Conservation (phyloP, 805 yeast species). For the Wickerhamiella parazyma region DNA sequence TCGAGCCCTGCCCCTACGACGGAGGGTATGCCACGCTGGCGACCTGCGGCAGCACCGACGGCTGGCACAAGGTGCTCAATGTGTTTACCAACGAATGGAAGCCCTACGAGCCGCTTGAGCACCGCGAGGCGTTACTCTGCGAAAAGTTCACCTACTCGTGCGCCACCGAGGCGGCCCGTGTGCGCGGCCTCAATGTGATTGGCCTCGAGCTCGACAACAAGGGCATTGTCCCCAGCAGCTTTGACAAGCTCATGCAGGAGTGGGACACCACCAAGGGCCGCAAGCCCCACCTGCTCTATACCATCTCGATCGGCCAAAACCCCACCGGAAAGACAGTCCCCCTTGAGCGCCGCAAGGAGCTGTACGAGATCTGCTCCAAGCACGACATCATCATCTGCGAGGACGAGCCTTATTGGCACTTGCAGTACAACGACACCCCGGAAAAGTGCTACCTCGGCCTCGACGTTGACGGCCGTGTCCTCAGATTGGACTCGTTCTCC, state of each 20-base stretch:
- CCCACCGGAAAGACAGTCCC: constrained; percentile 67
- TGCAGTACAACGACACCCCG: constrained; percentile 33
- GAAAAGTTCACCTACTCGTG: constrained; percentile 69
- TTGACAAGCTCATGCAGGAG: constrained; percentile 40
- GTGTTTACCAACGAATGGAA: constrained; percentile 20
- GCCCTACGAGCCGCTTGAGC: constrained; percentile 11
- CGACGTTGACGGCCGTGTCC: constrained; percentile 65
- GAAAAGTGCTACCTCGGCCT: constrained; percentile 37
- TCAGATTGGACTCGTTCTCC: constrained; percentile 66
- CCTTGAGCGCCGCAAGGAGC: constrained; percentile 38
- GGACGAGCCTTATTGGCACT: constrained; percentile 77
- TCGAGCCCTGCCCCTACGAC: constrained; percentile 12
- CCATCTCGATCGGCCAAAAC: constrained; percentile 73
- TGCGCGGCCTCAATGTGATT: constrained; percentile 44
- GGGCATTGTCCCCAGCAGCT: constrained; percentile 36
- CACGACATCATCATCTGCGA: constrained; percentile 62
- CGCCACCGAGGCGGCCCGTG: constrained; percentile 55
- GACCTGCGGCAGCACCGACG: constrained; percentile 21
- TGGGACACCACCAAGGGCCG: constrained; percentile 29
- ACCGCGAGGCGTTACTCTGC: constrained; percentile 53
- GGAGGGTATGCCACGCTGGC: constrained; percentile 17
- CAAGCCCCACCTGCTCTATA: constrained; percentile 36
- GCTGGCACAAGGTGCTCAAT: constrained; percentile 19
- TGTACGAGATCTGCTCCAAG: constrained; percentile 49
- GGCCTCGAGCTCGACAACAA: constrained; percentile 56